phyloP scores from a whole-genome alignment of 2,329 filamentous ascomycete species.

The Colletotrichum sp. region DNA sequence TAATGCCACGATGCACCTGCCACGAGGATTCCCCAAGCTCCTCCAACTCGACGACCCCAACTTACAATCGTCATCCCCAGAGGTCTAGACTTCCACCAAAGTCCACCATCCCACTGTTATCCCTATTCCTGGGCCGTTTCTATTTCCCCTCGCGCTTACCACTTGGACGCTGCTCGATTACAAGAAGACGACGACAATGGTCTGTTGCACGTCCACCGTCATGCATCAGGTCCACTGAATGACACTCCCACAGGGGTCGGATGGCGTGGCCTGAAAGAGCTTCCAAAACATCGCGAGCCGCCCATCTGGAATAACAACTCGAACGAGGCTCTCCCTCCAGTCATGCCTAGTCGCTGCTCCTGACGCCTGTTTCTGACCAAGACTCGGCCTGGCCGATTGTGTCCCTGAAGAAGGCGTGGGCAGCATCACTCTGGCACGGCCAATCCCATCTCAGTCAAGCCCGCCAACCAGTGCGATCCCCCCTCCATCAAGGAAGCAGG shows the following conservation, averaged over 20 bases:
- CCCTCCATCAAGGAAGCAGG: not conserved
- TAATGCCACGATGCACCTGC: not conserved
- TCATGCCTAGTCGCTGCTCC: not conserved
- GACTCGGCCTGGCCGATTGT: not conserved
- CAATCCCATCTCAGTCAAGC: not conserved
- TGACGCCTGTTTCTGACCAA: not conserved
- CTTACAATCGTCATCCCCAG: not conserved
- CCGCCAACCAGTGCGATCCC: not conserved
- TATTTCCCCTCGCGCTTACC: not conserved
- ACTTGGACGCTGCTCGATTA: not conserved
- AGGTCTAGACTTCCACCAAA: not conserved
- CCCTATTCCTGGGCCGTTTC: not conserved
- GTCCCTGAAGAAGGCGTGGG: not conserved
- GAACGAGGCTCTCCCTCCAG: not conserved
- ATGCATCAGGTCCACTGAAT: not conserved
- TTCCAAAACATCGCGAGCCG: not conserved
- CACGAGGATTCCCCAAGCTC: not conserved
- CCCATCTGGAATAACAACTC: not conserved
- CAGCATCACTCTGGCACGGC: not conserved
- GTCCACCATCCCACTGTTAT: not conserved
- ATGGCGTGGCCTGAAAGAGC: not conserved
- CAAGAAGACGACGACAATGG: not conserved
- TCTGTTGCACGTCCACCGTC: not conserved
- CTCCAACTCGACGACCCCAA: not conserved
- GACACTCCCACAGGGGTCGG: not conserved